A percentile compares a stretch with the other conserved stretches of the same genome.
These are phyloP conservation scores for Phytophthora macrochlamydospora DNA, from an alignment of 352 stramenopile genomes.

Conservation along the genomic window DNA sequence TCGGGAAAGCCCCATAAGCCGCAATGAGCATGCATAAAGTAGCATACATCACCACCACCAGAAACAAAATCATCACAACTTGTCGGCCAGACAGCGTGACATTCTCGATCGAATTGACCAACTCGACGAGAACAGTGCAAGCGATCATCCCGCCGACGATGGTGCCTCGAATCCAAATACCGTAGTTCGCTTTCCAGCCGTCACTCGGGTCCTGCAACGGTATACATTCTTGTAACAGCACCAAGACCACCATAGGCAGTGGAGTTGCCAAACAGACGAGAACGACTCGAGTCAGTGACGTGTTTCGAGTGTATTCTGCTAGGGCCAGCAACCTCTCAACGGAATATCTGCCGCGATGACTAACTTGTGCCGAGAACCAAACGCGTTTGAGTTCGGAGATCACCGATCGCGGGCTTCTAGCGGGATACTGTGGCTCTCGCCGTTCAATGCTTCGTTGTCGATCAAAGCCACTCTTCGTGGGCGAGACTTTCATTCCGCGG, in stretches of 20 bases:
- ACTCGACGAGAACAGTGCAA: constrained; percentile 12
- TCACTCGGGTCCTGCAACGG: constrained; percentile 14
- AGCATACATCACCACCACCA: constrained; percentile 9
- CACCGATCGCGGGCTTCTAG: not conserved
- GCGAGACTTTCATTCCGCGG: not conserved
- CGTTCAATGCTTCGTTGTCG: not conserved
- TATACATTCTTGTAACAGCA: constrained; percentile 14
- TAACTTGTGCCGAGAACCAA: constrained; percentile 23
- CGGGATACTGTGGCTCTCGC: not conserved
- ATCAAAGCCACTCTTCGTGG: not conserved
- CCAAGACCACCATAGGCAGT: constrained; percentile 21
- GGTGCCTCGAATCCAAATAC: constrained; percentile 19
- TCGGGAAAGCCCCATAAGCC: constrained; percentile 16
- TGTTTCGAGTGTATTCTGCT: constrained; percentile 22
- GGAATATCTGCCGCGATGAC: constrained; percentile 32
- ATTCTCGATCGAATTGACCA: constrained; percentile 15
- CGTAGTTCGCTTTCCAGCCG: constrained; percentile 19
- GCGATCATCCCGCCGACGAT: constrained; percentile 13
- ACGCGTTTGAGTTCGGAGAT: constrained; percentile 8
- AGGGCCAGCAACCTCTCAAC: constrained; percentile 37
- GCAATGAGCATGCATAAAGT: constrained; percentile 9
- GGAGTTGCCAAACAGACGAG: constrained; percentile 20
- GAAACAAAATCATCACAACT: constrained; percentile 10
- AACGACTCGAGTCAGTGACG: constrained; percentile 12
- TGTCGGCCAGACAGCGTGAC: constrained; percentile 10